These are phyloP conservation scores for Glomus cerebriforme DNA, from an alignment of 192 early-diverging fungal species.

Conservation along the genomic window DNA sequence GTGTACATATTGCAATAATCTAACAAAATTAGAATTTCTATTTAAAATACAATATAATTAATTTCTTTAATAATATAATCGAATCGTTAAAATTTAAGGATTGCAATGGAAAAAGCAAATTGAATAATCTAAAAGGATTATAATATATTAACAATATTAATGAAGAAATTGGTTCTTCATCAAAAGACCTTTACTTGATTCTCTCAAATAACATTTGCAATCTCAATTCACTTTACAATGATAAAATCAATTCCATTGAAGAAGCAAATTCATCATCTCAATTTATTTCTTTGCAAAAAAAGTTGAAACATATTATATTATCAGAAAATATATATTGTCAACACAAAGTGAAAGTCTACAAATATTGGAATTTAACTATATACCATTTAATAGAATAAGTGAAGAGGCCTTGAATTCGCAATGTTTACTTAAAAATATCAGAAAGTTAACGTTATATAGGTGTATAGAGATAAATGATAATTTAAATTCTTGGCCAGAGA, in stretches of 20 bases:
- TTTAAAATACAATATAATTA: neutral
- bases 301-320: neutral
- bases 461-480: neutral
- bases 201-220: neutral
- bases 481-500: neutral
- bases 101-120: neutral
- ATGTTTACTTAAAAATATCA: neutral
- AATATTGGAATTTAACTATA: neutral
- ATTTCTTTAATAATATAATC: no score
- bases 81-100: no score
- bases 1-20: neutral
- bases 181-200: neutral
- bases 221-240: neutral
- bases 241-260: neutral
- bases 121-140: neutral
- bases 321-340: neutral
- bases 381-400: neutral
- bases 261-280: neutral
- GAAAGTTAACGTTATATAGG: neutral
- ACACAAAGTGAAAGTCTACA: neutral
- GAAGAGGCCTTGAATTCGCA: neutral
- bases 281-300: neutral
- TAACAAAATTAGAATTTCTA: neutral
- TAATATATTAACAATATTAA: neutral
- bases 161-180: neutral